These are phyloP conservation scores for Phytophthora lateralis DNA, from an alignment of 352 stramenopile genomes.

Conservation along the genomic window DNA sequence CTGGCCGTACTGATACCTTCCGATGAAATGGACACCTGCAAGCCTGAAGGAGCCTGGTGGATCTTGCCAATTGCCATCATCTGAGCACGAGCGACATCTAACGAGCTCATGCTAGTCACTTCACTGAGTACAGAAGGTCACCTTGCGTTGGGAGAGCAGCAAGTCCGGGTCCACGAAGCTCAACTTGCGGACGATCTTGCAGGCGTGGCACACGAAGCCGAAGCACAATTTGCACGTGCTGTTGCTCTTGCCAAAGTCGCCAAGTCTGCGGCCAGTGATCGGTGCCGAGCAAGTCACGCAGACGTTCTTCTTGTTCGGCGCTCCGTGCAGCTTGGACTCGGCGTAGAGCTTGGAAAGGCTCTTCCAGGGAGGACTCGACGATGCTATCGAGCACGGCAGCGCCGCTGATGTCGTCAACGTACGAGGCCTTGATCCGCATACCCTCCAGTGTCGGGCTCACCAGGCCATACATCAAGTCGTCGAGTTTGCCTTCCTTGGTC, in stretches of 20 bases:
- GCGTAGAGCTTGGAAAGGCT: slow-evolving; percentile 40
- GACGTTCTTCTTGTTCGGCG: slow-evolving; percentile 18
- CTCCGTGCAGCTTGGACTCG: slow-evolving; percentile 31
- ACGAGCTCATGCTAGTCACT: slow-evolving; percentile 37
- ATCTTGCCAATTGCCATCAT: slow-evolving; percentile 34
- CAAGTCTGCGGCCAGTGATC: slow-evolving; percentile 19
- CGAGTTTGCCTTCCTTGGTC: slow-evolving; percentile 38
- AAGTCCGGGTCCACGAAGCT: slow-evolving; percentile 47
- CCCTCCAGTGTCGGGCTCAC: slow-evolving; percentile 51
- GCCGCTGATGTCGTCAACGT: slow-evolving; percentile 53
- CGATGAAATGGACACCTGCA: slow-evolving; percentile 30
- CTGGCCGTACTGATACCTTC: slow-evolving; percentile 18
- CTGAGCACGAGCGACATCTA: slow-evolving; percentile 36
- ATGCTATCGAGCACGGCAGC: slow-evolving; percentile 61
- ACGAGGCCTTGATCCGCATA: slow-evolving; percentile 57
- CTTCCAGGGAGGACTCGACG: slow-evolving; percentile 43
- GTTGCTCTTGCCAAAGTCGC: slow-evolving; percentile 31
- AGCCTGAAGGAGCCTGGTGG: slow-evolving; percentile 11
- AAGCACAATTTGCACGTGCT: slow-evolving; percentile 46
- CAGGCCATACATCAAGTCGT: slow-evolving; percentile 56
- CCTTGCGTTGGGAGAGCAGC: slow-evolving; percentile 37
- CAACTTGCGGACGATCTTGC: slow-evolving; percentile 36
- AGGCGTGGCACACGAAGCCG: slow-evolving; percentile 40
- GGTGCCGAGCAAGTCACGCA: slow-evolving; percentile 38
- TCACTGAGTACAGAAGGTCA: slow-evolving; percentile 49